These are phyloP conservation scores for Paraphaeosphaeria minitans DNA, from an alignment of 2,329 filamentous ascomycete species.

Conservation along the genomic window DNA sequence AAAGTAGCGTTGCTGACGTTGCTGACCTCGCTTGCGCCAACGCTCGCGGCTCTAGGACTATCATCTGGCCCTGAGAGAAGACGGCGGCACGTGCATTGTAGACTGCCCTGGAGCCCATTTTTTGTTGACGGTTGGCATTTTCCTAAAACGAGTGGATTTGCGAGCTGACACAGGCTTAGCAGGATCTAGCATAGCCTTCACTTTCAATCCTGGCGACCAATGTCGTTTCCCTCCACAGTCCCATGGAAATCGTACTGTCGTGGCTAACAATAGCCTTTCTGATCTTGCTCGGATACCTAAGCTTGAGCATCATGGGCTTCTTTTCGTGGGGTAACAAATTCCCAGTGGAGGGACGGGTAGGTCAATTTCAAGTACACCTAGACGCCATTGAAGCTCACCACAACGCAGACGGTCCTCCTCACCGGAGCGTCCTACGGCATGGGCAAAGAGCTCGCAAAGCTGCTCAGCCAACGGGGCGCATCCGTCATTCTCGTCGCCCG, in stretches of 20 bases:
- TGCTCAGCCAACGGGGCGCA: slow-evolving; percentile 82
- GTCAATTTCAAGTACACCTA: slow-evolving; percentile 19
- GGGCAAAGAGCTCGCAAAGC: slow-evolving; percentile 75
- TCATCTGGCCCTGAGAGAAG: not conserved
- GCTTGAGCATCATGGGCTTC: slow-evolving; percentile 66
- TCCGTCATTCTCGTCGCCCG: slow-evolving; percentile 86
- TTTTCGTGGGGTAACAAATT: slow-evolving; percentile 75
- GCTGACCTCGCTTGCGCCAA: slow-evolving; percentile 1
- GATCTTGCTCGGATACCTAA: slow-evolving; percentile 44
- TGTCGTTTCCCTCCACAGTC: not conserved
- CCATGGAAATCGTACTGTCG: slow-evolving; percentile 25
- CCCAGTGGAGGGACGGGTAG: slow-evolving; percentile 81
- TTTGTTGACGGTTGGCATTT: not conserved
- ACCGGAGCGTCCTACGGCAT: slow-evolving; percentile 94
- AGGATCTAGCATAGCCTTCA: not conserved
- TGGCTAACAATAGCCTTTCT: slow-evolving; percentile 40
- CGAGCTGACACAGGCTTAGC: not conserved
- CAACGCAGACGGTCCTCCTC: slow-evolving; percentile 75
- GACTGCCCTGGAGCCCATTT: not conserved
- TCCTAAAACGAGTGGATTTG: not conserved
- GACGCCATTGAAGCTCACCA: slow-evolving; percentile 4
- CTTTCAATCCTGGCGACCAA: not conserved
- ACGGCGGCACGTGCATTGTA: not conserved
- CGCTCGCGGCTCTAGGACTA: not conserved
- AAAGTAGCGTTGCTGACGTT: slow-evolving; percentile 8